These are phyloP conservation scores for Aphanomyces cochlioides DNA, from an alignment of 352 stramenopile species.

Conservation along the genomic window DNA sequence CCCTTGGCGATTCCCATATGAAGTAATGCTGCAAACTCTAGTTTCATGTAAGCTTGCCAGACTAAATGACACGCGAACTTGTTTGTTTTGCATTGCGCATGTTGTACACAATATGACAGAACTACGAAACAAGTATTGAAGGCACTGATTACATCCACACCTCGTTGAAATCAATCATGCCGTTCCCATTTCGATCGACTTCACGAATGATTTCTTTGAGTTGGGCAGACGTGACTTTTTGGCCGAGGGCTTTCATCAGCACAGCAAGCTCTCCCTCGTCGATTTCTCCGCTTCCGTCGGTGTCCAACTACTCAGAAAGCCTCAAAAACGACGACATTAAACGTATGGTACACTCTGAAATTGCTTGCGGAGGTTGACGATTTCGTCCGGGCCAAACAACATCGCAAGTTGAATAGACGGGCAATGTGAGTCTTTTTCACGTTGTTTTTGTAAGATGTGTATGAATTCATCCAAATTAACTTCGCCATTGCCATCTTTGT, in stretches of 20 bases:
- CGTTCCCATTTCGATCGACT: conserved; percentile 62
- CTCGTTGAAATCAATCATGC: conserved; percentile 44
- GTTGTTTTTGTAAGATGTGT: conserved; percentile 51
- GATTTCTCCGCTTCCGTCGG: conserved; percentile 62
- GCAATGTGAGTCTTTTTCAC: conserved; percentile 58
- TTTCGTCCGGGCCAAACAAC: conserved; percentile 57
- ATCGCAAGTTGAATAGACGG: conserved; percentile 59
- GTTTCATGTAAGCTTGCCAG: neutral
- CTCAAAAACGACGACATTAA: too few relatives aligned
- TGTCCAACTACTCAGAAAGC: conserved; percentile 40
- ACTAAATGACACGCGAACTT: neutral
- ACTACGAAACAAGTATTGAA: conserved; percentile 17
- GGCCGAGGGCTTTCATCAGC: conserved; percentile 59
- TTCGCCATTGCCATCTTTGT: conserved; percentile 55
- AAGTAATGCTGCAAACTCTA: conserved; percentile 51
- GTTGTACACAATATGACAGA: conserved; percentile 32
- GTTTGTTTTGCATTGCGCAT: conserved; percentile 25
- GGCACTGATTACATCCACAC: neutral
- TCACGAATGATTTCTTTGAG: conserved; percentile 55
- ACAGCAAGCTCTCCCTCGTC: conserved; percentile 60
- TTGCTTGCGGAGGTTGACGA: conserved; percentile 62
- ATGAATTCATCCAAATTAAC: conserved; percentile 73
- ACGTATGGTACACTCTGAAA: conserved; percentile 32
- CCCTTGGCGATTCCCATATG: conserved; percentile 59
- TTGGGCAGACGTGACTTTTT: conserved; percentile 44